Conservation (phyloP, 257 asterid genomes). For the Linaria vulgaris region DNA sequence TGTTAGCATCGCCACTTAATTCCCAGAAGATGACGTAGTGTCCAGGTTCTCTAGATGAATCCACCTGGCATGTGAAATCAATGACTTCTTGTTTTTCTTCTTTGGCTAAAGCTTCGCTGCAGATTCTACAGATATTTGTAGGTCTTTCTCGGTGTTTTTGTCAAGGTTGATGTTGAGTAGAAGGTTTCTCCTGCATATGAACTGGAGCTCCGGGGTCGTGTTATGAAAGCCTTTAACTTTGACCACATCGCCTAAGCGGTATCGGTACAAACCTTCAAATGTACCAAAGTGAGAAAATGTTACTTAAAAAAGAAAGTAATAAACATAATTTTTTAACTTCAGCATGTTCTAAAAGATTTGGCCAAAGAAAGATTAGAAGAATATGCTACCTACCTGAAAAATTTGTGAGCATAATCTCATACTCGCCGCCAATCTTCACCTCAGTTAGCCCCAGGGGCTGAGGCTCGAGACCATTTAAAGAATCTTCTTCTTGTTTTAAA, state of each 20-base stretch:
- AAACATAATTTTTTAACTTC: too few relatives aligned
- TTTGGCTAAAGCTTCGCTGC: constrained; percentile 52
- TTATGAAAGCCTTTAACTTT: constrained; percentile 87
- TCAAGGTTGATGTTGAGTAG: constrained; percentile 82
- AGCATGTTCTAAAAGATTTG: background rate
- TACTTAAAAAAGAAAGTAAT: too few relatives aligned
- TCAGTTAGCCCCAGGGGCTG: constrained; percentile 55
- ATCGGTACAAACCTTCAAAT: constrained; percentile 87
- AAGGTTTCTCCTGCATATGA: constrained; percentile 81
- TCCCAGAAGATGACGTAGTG: constrained; percentile 91
- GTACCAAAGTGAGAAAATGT: too few relatives aligned
- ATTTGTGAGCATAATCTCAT: constrained; percentile 65
- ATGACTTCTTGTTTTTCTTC: constrained; percentile 74
- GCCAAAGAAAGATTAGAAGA: background rate
- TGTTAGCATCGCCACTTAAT: constrained; percentile 53
- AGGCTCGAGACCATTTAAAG: constrained; percentile 20
- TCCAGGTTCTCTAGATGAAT: constrained; percentile 55
- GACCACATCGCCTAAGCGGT: constrained; percentile 82
- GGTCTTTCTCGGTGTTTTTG: constrained; percentile 91
- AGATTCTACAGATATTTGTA: constrained; percentile 77
- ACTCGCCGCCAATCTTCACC: constrained; percentile 75
- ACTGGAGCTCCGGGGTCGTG: constrained; percentile 88
- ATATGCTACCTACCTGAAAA: constrained; percentile 61
- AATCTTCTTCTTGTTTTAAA: constrained; percentile 28
- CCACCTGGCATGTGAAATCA: constrained; percentile 84